phyloP scores from a whole-genome alignment of 768 basidiomycete genomes.

The Suillus hirtellus region DNA sequence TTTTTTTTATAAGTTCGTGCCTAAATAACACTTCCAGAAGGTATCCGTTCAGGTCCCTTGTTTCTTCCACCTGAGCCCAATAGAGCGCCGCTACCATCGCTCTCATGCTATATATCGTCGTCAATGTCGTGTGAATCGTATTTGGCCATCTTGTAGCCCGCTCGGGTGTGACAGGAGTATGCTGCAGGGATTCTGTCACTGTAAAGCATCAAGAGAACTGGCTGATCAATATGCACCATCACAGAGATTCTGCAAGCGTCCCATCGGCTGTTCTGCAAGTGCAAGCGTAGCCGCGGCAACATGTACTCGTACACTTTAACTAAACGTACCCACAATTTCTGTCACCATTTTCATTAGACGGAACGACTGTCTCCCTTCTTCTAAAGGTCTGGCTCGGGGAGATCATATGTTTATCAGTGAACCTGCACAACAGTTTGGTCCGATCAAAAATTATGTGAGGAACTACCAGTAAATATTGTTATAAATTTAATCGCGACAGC shows the following conservation, averaged over 20 bases:
- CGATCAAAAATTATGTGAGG: neutral
- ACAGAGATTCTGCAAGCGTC: neutral
- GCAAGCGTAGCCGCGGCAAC: neutral
- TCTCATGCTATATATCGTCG: conserved; percentile 33
- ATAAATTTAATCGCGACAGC: neutral
- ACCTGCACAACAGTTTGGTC: neutral
- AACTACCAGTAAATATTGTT: neutral
- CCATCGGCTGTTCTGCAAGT: neutral
- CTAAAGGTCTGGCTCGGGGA: neutral
- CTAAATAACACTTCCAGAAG: conserved; percentile 30
- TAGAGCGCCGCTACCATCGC: conserved; percentile 47
- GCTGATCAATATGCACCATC: neutral
- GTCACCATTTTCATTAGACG: neutral
- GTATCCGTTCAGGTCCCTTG: conserved; percentile 27
- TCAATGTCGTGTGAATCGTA: conserved; percentile 37
- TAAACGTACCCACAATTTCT: neutral
- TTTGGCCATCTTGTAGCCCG: conserved; percentile 17
- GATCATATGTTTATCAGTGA: neutral
- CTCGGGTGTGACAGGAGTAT: conserved; percentile 25
- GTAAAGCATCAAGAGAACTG: neutral
- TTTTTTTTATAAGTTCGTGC: conserved; percentile 21
- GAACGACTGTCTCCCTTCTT: neutral
- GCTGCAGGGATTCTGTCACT: conserved; percentile 22
- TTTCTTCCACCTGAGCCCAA: conserved; percentile 37
- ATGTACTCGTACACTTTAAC: neutral